Evolutionary conservation across 768 basidiomycete genomes (phyloP), one percentile per base, ranked within the genome.

Genomic region (Dendrothele bispora): DNA sequence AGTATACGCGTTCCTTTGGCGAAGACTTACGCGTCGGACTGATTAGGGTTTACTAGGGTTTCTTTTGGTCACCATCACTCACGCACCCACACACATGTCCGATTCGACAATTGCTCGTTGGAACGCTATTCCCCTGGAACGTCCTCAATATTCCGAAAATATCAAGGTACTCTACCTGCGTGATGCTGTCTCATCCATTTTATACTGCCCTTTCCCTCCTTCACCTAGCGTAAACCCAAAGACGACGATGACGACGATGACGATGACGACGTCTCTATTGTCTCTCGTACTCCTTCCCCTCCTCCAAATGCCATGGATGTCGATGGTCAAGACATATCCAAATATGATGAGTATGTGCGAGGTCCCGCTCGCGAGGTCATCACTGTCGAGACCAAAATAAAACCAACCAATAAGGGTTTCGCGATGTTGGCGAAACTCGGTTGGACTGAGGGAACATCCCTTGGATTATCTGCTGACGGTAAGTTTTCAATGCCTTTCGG

Each of bases 301-400:
- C 54, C 59, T 2, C 69, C 75, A 21, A 73, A 78, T 52, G 57
- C 63, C 24, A 82, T 79, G 78, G 80, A 86, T 48, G 64, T 76
- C 32, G 77, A 79, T 52, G 47, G 46, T n/a, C 62, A 58, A 29
- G 46, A 65, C 55, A 56, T 77, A 39, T 68, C 73, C 62, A 82
- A 81, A 56, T 87, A 88, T 60, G 86, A 89, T 55, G 84, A 87
- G 59, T 78, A 82, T 60, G 64, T 78, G 42, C 68, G 62, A 25
- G 73, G 74, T 7, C 59, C 71, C 4, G 39, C 71, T 39, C 77
- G 70, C 26, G 90, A 92, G 59, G 73, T 82, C 54, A 77, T 91
- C 52, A 91, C 91, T 7, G 80, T 91, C 46, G 85, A 92, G 42
- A 91, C 88, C 34, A 89, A 76, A 63, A 83, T 93, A 57, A 86